A percentile compares a stretch with the other conserved stretches of the same genome.
Evolutionary conservation across 2,329 filamentous ascomycete species (phyloP).

Genomic region (Diaporthe ilicicola): DNA sequence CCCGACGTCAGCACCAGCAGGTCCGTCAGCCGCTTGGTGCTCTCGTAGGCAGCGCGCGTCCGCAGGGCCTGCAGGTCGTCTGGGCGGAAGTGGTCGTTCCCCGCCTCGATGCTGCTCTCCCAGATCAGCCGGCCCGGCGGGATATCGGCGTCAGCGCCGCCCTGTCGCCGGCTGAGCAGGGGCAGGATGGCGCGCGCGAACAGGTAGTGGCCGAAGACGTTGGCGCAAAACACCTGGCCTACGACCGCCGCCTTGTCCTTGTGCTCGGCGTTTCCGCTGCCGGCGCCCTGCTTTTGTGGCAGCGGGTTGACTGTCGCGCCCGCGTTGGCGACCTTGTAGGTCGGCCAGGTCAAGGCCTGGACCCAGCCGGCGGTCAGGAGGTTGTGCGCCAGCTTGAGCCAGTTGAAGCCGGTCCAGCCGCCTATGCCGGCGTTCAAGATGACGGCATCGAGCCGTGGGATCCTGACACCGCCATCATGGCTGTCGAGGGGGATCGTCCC

Average conservation of each 20-base stretch:
- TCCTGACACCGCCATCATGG: conserved; percentile 52
- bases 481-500: conserved; percentile 53
- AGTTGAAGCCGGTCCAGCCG: conserved; percentile 84
- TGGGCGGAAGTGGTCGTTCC: conserved; percentile 60
- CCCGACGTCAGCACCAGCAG: conserved; percentile 78
- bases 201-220: conserved; percentile 95
- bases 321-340: conserved; percentile 72
- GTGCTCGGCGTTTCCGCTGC: conserved; percentile 37
- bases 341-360: conserved; percentile 78
- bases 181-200: conserved; percentile 83
- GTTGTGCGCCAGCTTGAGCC: conserved; percentile 62
- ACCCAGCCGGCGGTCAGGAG: conserved; percentile 68
- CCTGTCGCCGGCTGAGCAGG: conserved; percentile 63
- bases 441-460: conserved; percentile 79
- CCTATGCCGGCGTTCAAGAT: conserved; percentile 91
- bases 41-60: conserved; percentile 77
- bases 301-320: conserved; percentile 52
- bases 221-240: conserved; percentile 87
- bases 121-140: conserved; percentile 78
- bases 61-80: conserved; percentile 80
- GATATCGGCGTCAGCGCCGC: conserved; percentile 44
- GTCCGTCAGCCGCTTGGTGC: conserved; percentile 87
- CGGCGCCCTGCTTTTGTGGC: conserved; percentile 54
- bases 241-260: conserved; percentile 56
- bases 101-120: conserved; percentile 83